Evolutionary conservation across 2,329 filamentous ascomycete species (phyloP).

Genomic region (Neonectria ditissima): DNA sequence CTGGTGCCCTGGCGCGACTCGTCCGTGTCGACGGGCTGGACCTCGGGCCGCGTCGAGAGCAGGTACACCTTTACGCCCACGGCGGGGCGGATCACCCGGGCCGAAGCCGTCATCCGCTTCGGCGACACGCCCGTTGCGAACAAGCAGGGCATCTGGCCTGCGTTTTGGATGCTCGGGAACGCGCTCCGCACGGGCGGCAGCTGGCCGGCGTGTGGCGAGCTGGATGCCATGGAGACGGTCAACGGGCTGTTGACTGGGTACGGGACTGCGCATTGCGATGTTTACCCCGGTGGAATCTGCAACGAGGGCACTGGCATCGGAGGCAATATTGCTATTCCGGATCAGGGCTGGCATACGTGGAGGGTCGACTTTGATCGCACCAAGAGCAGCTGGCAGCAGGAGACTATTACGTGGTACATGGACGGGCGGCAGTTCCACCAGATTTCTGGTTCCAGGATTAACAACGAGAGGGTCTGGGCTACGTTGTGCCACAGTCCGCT

Average conservation of each 20-base stretch:
- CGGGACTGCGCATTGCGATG: constrained; percentile 37
- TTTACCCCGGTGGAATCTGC: constrained; percentile 56
- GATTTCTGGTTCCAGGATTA: constrained; percentile 56
- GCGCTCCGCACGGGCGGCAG: constrained; percentile 33
- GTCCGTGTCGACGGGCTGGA: constrained; percentile 54
- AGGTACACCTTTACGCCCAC: constrained; percentile 58
- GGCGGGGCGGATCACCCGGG: constrained; percentile 53
- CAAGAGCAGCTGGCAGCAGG: constrained; percentile 54
- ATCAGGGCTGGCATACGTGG: constrained; percentile 59
- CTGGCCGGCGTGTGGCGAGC: constrained; percentile 40
- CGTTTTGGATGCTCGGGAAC: constrained; percentile 43
- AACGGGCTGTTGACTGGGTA: constrained; percentile 20
- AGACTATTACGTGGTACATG: constrained; percentile 61
- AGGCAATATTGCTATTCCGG: constrained; percentile 49
- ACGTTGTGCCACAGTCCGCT: constrained; percentile 60
- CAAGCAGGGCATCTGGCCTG: constrained; percentile 57
- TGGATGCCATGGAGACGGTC: constrained; percentile 39
- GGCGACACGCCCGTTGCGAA: constrained; percentile 35
- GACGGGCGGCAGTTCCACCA: constrained; percentile 57
- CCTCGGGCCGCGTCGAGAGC: constrained; percentile 63
- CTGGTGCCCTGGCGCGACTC: constrained; percentile 58
- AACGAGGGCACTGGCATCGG: constrained; percentile 58
- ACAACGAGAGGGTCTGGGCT: constrained; percentile 58
- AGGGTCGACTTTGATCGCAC: constrained; percentile 61
- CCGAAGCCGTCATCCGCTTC: constrained; percentile 53